Evolutionary conservation across 129 eudicot genomes (phyloP), one percentile per base, ranked within the genome.

Genomic region (Deinandra increscens): DNA sequence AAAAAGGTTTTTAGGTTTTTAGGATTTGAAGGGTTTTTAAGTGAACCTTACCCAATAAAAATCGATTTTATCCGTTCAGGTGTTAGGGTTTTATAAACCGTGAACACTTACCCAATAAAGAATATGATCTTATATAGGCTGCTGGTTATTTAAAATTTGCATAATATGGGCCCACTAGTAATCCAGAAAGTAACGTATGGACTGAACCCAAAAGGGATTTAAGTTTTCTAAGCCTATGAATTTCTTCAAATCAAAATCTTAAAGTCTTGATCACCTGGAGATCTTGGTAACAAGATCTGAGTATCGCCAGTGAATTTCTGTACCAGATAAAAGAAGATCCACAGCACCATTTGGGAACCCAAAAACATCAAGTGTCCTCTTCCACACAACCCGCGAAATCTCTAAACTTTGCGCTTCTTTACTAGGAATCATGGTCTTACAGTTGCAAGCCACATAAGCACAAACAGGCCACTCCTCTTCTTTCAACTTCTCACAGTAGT

Each of bases 401-500:
- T 33, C 14, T 26, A 80, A 15, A 73, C 66, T 80, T 13, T 73
- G 72, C 12, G 82, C 82, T 63, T 84, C 83, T 43, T 73, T 73
- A 33, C 74, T 53, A 5, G 88, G 82, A 60, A 34, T 66, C 69
- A 73, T 76, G 31, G 75, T 68, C 42, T 69, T 72, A 80, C 88
- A 77, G 18, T 73, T 49, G 44, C 73, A 80, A 5, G 72, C 71
- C 22, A 84, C 68, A 13, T 72, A 77, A 1, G 80, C 84, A 51
- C 88, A 84, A 69, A 58, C 62, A 7, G 70, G 75, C 72, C 72
- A 64, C 31, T 76, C 84, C n/a, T 77, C 80, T 6, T 44, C 54
- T 64, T 69, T 84, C 75, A 77, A 58, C 68, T 68, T 70, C 36
- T 14, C 77, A 77, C 80, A 80, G n/a, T 76, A 80, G 9, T 76